Base-by-base conservation (phyloP, 164 flowering plant species). In the Litsea cubeba region DNA sequence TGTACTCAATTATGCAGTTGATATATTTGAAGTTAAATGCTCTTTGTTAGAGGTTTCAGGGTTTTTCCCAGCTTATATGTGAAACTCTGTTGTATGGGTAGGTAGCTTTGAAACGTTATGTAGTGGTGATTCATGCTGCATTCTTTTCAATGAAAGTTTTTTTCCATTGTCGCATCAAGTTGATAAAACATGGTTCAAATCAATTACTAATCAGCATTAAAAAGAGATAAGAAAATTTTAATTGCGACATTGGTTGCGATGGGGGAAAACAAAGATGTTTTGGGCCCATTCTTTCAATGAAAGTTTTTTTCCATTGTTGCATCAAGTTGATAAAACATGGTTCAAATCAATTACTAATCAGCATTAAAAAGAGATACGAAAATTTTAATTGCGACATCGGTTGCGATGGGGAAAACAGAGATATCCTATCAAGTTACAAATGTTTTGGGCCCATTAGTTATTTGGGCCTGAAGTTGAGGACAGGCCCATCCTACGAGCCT, bases 1-100 rank as follows among this genome's bases (percentile, higher is more conserved):
- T 92, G 98, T 74, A 28, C 87, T 67, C 79, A 87, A 79, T 83
- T 90, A 20, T 94, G 98, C 81, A 76, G 83, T 71, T 90, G 84
- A 89, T 79, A 57, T 35, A 50, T 71, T 66, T 32, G 54, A 23
- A 54, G 51, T 58, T 58, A 40, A 40, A 40, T 40, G 46, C 46
- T 40, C 8, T 35, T 35, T 35, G 46, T 35, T 6, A 35, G 46
- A 35, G 46, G 10, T 40, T 40, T 1, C 46, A 4, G 11, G 46
- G 46, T 40, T 40, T 40, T 40, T 40, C 46, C 46, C 2, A 40
- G 46, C 46, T 8, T 40, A 1, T 40, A 40, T 40, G 46, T 6
- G 46, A 8, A 40, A 40, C 10, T 40, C 46, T 6, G 46, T 40
- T 40, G 46, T 40, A 40, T 7, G 46, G 10, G 8, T 20, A 14